Percentiles rank a stretch among this genome's conserved stretches.
Conservation (phyloP, 257 asterid genomes). For the Paraleonurus japonicus region DNA sequence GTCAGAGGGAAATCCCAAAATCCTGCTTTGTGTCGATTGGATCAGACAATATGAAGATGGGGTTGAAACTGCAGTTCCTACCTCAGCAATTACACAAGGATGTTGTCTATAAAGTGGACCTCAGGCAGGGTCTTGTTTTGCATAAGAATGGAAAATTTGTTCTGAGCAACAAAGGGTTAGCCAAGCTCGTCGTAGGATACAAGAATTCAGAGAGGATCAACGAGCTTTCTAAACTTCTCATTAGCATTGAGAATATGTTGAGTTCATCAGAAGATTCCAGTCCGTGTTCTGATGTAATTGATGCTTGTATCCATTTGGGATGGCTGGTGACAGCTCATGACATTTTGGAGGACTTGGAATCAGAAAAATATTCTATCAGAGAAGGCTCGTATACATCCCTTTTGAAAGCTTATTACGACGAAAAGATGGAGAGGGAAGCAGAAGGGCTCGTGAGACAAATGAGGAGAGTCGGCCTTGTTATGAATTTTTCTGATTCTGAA, state of each 20-base stretch:
- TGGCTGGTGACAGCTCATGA: conserved; percentile 96
- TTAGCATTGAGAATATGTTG: conserved; percentile 41
- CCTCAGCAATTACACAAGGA: conserved; percentile 55
- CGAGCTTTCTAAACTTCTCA: conserved; percentile 63
- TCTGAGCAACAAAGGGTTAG: conserved; percentile 64
- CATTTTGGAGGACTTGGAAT: conserved; percentile 74
- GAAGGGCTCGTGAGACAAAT: conserved; percentile 52
- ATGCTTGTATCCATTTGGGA: conserved; percentile 63
- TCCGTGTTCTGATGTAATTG: conserved; percentile 51
- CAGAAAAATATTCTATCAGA: conserved; percentile 35
- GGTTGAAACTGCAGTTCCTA: conserved; percentile 52
- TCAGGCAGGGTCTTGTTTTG: conserved; percentile 41
- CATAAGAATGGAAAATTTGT: conserved; percentile 53
- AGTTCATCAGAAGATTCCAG: conserved; percentile 29
- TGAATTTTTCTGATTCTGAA: conserved; percentile 23
- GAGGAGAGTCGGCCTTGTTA: conserved; percentile 26
- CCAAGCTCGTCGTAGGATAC: conserved; percentile 52
- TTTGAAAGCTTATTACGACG: conserved; percentile 48
- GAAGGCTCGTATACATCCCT: conserved; percentile 49
- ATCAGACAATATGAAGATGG: conserved; percentile 60
- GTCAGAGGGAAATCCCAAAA: conserved; percentile 32
- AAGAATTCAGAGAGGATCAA: conserved; percentile 51
- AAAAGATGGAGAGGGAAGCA: conserved; percentile 63
- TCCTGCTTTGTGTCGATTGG: conserved; percentile 55
- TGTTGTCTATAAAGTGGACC: conserved; percentile 41